Evolutionary conservation across 2,329 filamentous ascomycete genomes (phyloP).

Genomic region (Phoma sp.): DNA sequence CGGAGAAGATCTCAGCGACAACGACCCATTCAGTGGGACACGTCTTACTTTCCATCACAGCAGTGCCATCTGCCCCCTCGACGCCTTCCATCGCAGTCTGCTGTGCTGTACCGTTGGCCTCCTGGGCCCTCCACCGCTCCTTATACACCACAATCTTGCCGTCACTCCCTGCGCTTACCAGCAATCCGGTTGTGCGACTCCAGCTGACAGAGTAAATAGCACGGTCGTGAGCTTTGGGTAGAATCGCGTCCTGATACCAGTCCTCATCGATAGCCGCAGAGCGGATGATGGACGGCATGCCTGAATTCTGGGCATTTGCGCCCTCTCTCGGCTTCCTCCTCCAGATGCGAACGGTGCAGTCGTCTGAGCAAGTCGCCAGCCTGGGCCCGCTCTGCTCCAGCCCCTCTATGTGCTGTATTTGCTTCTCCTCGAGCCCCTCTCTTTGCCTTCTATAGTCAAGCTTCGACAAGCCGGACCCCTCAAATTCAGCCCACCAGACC

Average conservation of each 20-base stretch:
- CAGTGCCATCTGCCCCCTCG: slow-evolving; percentile 23
- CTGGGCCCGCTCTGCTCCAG: slow-evolving; percentile 59
- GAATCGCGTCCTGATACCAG: slow-evolving; percentile 77
- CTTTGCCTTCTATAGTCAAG: slow-evolving; percentile 32
- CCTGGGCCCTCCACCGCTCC: slow-evolving; percentile 21
- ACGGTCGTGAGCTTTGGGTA: slow-evolving; percentile 77
- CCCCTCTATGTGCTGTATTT: slow-evolving; percentile 43
- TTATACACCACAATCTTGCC: slow-evolving; percentile 35
- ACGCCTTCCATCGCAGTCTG: slow-evolving; percentile 26
- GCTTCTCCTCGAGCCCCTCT: slow-evolving; percentile 39
- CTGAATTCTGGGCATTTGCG: slow-evolving; percentile 56
- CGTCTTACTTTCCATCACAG: slow-evolving; percentile 21
- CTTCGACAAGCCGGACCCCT: slow-evolving; percentile 50
- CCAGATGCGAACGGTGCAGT: slow-evolving; percentile 82
- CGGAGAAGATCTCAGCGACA: slow-evolving; percentile 70
- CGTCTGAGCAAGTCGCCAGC: slow-evolving; percentile 84
- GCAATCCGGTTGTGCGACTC: slow-evolving; percentile 76
- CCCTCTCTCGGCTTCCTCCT: slow-evolving; percentile 62
- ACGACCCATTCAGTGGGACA: slow-evolving; percentile 69
- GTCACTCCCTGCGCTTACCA: slow-evolving; percentile 90
- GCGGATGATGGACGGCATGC: slow-evolving; percentile 89
- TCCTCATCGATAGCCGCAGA: slow-evolving; percentile 73
- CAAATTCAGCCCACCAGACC: slow-evolving; percentile 84
- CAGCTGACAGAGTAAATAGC: slow-evolving; percentile 86
- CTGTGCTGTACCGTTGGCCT: slow-evolving; percentile 31